Base-by-base conservation (phyloP, 2,329 filamentous ascomycete genomes). In the Lachnellula arida region DNA sequence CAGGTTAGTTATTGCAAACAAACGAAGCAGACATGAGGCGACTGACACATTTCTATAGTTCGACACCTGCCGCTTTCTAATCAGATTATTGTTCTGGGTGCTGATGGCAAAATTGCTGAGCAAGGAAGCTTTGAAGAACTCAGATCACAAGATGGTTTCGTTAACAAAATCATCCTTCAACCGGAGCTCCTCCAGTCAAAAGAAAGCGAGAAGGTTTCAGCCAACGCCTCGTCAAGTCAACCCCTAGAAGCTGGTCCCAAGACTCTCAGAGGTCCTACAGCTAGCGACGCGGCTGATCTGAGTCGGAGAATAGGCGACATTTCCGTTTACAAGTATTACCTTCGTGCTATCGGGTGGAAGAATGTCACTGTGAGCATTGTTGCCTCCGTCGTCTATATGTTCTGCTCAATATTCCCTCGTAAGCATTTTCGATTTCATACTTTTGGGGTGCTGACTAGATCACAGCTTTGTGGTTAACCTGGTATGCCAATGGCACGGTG, bases 1-100 rank as follows among this genome's bases (percentile, higher is more conserved):
- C 71, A 1, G 62, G 70, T 67, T 63, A 59, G 58, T 65, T 56
- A 19, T 67, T 15, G 15, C 48, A 6, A 42, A 50, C 35, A 17
- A 9, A 14, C 1, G 25, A 9, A 12, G 12, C 9, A 37, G 7
- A 37, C 4, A 15, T 28, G 14, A 28, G 12, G 22, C 22, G 40
- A 44, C 37, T 46, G 7, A 14, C 6, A 15, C 15, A 8, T 15
- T 23, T n/a, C 37, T 12, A 32, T 19, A 63, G 58, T 71, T 43
- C 71, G 67, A 70, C 53, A 72, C 39, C 67, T 72, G 5, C 63
- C 53, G 15, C 58, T 68, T 4, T 69, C 74, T 19, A 76, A 81
- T 46, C 66, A 73, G 12, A 71, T 76, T 40, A 63, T 76, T 6
- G 67, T 68, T 12, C 57, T 76, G 5, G 62, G 57, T 28, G 23